Base-by-base conservation (phyloP, 768 basidiomycete species). In the Suillus clintonianus region DNA sequence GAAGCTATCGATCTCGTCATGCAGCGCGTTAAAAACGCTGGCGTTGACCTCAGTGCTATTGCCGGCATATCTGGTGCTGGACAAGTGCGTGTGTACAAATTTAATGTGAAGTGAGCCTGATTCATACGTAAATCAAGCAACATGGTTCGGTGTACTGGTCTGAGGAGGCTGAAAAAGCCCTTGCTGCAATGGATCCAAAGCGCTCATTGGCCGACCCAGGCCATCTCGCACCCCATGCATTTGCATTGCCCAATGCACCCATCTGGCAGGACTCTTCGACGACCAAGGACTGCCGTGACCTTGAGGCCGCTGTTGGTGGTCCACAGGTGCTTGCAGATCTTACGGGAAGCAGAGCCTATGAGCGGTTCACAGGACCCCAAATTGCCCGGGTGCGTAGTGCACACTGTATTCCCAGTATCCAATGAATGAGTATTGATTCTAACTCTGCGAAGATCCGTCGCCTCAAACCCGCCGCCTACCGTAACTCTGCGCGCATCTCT, bases 181-280 rank as follows among this genome's bases (percentile, higher is more conserved):
- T 95, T 8, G 77, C 83, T 3, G 77, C 76, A 2, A 81, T 94
- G 61, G 81, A 89, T 71, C 68, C 87, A 0, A 65, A 72, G 10
- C 76, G 82, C 59, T 72, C 84, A 1, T 78, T 94, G 10, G 77
- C 79, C 11, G 80, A 83, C 3, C 59, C 36, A 6, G 65, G 65
- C 6, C 91, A 94, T 67, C 78, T 95, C 42, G 76, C 79, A 22
- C 85, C 84, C 0, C 72, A 70, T 9, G 92, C 92, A 3, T 94
- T 95, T 74, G 87, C 91, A 7, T 76, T 86, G 14, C 80, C 80
- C 2, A 82, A 82, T 65, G 85, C 89, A 4, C 92, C 93, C 11
- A 95, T 95, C 70, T 96, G 94, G 94, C 93, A 95, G 73, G 94
- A 95, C 75, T 92, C 92, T 1, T 94, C 92, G 0, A 95, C 93